phyloP scores from a whole-genome alignment of 176 grass and related monocot genomes.

The Areca catechu region DNA sequence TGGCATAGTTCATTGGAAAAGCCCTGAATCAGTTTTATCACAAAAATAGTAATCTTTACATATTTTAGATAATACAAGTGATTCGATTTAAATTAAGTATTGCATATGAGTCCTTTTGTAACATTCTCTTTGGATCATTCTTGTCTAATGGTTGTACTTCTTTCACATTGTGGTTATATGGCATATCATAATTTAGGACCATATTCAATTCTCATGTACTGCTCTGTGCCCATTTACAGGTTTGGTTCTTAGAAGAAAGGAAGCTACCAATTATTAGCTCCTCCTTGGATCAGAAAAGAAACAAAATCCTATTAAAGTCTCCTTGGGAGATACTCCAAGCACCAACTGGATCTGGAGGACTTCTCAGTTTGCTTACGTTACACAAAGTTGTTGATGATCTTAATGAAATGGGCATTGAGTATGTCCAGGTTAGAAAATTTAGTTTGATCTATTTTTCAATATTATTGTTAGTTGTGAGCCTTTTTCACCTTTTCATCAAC shows the following conservation, averaged over 20 bases:
- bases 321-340: conserved; percentile 63
- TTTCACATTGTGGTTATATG: no score
- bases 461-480: no score
- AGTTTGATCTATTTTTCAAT: background rate
- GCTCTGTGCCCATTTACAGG: conserved; percentile 26
- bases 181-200: no score
- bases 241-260: conserved; percentile 71
- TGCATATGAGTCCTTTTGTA: no score
- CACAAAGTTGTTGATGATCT: conserved; percentile 59
- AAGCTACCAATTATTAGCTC: conserved; percentile 60
- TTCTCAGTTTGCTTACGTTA: conserved; percentile 54
- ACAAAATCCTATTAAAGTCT: conserved; percentile 68
- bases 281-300: conserved; percentile 19
- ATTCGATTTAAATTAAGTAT: no score
- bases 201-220: background rate
- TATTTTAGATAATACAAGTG: no score
- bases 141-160: no score
- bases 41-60: no score
- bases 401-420: conserved; percentile 57
- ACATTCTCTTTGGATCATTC: no score
- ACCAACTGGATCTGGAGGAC: conserved; percentile 51
- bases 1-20: no score
- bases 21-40: no score
- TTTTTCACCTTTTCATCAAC: no score
- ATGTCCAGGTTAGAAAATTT: conserved; percentile 54